Percentiles rank a stretch among this genome's conserved stretches.
Conservation (phyloP, 768 basidiomycete species). For the Serendipita sp. region DNA sequence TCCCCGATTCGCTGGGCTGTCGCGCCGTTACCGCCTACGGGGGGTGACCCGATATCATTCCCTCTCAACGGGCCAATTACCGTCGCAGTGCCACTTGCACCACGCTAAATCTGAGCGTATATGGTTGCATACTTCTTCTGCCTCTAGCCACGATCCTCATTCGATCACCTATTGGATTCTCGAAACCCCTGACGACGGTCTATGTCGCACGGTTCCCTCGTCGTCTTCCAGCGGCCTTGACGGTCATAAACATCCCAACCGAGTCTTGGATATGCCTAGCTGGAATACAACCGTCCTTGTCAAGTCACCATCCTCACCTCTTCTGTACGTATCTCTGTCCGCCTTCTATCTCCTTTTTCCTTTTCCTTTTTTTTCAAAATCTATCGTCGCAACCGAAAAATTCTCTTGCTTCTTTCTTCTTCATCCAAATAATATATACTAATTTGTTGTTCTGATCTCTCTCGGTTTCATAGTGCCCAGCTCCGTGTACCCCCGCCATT, state of each 20-base stretch:
- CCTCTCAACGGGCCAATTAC: too few species aligned
- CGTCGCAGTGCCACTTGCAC: constrained; percentile 48
- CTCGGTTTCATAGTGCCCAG: constrained; percentile 34
- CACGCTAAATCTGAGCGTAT: constrained; percentile 37
- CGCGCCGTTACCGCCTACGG: too few species aligned
- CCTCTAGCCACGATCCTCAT: constrained; percentile 27
- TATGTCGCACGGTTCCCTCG: constrained; percentile 29
- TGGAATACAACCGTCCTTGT: neutral
- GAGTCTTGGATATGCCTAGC: neutral
- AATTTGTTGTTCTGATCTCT: constrained; percentile 5
- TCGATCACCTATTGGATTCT: constrained; percentile 57
- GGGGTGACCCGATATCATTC: too few species aligned
- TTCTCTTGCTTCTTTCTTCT: neutral
- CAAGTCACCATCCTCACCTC: neutral
- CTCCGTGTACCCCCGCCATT: constrained; percentile 52
- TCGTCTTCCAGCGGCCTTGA: neutral
- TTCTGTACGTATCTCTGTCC: neutral
- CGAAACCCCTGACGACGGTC: constrained; percentile 50
- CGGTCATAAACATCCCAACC: neutral
- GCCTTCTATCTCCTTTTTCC: neutral
- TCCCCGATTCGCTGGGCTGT: too few species aligned
- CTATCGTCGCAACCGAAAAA: too few species aligned
- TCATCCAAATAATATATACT: neutral
- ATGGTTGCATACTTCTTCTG: constrained; percentile 33
- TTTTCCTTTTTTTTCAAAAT: too few species aligned